These are phyloP conservation scores for Candida sp. DNA, from an alignment of 1,139 yeast species.

Conservation along the genomic window DNA sequence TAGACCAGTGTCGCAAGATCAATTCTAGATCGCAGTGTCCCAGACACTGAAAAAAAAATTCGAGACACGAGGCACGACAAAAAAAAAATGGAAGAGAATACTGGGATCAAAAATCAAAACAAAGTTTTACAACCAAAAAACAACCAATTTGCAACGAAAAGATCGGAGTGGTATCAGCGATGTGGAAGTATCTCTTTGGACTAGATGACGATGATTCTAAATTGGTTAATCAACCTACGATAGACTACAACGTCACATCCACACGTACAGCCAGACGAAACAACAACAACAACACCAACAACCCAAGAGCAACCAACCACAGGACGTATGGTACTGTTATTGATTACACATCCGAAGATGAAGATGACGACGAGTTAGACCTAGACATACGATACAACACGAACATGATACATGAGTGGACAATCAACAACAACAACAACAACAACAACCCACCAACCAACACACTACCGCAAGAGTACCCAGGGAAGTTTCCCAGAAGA, in stretches of 20 bases:
- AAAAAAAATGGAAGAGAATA: not conserved
- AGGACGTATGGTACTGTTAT: constrained; percentile 4
- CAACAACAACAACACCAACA: not conserved
- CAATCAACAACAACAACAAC: constrained; percentile 6
- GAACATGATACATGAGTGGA: constrained; percentile 13
- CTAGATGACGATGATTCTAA: constrained; percentile 20
- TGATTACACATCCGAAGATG: constrained; percentile 6
- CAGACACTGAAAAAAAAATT: not conserved
- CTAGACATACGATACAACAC: constrained; percentile 17
- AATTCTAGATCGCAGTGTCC: not conserved
- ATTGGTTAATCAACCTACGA: constrained; percentile 39
- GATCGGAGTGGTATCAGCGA: not conserved
- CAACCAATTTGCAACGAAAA: not conserved
- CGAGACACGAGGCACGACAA: not conserved
- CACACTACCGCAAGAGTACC: constrained; percentile 22
- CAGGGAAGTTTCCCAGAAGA: constrained; percentile 22
- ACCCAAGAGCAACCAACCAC: not conserved
- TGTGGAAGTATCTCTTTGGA: constrained; percentile 15
- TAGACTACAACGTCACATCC: constrained; percentile 36
- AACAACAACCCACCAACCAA: constrained; percentile 6
- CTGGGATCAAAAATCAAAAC: not conserved
- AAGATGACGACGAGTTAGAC: constrained; percentile 19
- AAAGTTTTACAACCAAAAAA: not conserved
- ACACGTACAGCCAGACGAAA: not conserved
- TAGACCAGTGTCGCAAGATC: not conserved